Evolutionary conservation across 257 asterid genomes (phyloP), one percentile per base, ranked within the genome.

Genomic region (Asclepias syriaca): DNA sequence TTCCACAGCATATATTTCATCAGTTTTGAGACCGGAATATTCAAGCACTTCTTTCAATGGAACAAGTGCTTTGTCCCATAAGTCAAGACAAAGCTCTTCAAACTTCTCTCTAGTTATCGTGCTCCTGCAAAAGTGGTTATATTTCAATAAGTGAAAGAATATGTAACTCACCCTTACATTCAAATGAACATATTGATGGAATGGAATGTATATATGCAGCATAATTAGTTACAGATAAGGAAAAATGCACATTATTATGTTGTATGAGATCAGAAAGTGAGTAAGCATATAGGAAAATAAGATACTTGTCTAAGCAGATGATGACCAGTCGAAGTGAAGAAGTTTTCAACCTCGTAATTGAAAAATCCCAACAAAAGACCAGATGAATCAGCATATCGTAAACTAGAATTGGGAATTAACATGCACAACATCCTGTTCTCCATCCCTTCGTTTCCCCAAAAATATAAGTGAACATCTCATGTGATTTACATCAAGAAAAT

Each of bases 21-120:
- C 96, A 66, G 77, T 73, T 77, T 79, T 92, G 74, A 95, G 67
- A 69, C 96, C 97, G 65, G 99, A 90, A 72, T 82, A 65, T 78
- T 82, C 79, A 81, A 92, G 85, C 73, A 92, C 92, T 74, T 95
- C 92, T 84, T 87, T 88, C 11, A 95, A 77, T 61, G 99, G 99
- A 74, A 73, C 69, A 65, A 95, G 93, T 75, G 99, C 89, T 82
- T 78, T 90, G 73, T 87, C 99, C 95, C 97, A 92, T 67, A 95
- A 74, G 80, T 95, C 99, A 74, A 68, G 87, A 75, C 99, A 95
- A 63, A 95, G 83, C 83, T 90, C 98, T 90, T 95, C 99, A 78
- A 92, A 95, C 79, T 90, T 92, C 84, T 92, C 97, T 74, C 99
- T 97, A 48, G 88, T 86, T 75, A 95, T 92, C 70, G 97, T 77